Conservation (phyloP, 208 protist genomes). For the Trichomonas vaginalis region DNA sequence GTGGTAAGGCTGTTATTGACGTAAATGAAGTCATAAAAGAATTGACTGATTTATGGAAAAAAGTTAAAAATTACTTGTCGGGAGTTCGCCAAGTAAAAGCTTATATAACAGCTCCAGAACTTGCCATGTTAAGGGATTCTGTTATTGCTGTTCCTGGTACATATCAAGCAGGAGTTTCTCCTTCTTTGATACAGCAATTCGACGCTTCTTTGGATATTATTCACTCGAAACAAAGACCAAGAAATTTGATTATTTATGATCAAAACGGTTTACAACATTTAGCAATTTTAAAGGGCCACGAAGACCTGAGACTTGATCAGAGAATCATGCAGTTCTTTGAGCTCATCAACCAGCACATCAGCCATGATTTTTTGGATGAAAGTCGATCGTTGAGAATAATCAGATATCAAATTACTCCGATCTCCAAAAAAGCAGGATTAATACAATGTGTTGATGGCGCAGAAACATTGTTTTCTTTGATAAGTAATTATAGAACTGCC, state of each 20-base stretch:
- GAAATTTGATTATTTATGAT: neutral
- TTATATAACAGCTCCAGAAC: neutral
- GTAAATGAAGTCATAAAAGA: neutral
- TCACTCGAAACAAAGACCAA: neutral
- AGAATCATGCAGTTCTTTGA: neutral
- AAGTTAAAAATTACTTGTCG: neutral
- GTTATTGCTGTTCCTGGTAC: neutral
- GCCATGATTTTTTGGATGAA: neutral
- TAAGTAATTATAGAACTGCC: neutral
- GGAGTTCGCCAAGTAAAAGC: neutral
- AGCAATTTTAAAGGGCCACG: neutral
- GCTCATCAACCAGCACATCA: neutral
- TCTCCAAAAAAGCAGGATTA: neutral
- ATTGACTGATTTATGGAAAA: neutral
- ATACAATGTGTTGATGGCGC: neutral
- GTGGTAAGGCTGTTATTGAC: neutral
- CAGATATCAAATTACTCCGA: neutral
- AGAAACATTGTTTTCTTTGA: neutral
- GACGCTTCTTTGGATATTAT: neutral
- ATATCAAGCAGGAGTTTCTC: neutral
- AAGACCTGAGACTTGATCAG: neutral
- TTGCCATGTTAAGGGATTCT: neutral
- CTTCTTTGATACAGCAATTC: neutral
- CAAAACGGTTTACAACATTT: neutral
- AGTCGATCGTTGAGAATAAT: neutral